Base-by-base conservation (phyloP, 2,329 filamentous ascomycete species). In the Coniochaeta sp. region DNA sequence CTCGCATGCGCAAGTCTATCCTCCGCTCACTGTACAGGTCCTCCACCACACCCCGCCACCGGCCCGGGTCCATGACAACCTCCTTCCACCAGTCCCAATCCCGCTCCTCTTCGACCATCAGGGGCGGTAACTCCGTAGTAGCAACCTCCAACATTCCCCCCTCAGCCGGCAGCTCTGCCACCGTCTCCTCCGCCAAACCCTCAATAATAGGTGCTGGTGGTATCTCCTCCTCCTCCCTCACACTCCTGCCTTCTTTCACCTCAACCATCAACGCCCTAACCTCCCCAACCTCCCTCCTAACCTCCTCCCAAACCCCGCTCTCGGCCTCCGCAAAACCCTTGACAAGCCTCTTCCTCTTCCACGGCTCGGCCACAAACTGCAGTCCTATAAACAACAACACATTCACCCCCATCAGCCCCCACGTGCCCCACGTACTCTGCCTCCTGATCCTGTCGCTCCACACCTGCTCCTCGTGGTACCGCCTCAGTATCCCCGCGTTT, bases 401-500 rank as follows among this genome's bases (percentile, higher is more conserved):
- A 65, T 99, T 99, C 63, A 97, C 82, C 22, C 92, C 92, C 94
- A 99, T 99, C 55, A 99, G 73, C 0, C 92, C 94, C 84, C 95
- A 97, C 0, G 94, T 99, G 31, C 95, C 92, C 94, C 94, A 99
- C 0, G 94, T 99, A 66, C 88, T 94, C 77, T 96, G 96, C 58
- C 94, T 79, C 31, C 94, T 80, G 65, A 99, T 99, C 61, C 95
- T 92, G 67, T 99, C 94, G 64, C 89, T 95, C 94, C 94, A 99
- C 52, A 99, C 95, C 73, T 99, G 94, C 73, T 99, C 94, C 71
- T 99, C 94, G 68, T 99, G 94, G 69, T 99, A 99, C 55, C 95
- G 83, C 55, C 87, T 87, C 49, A 96, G 75, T 60, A 97, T 96
- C 49, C 86, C 84, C 55, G 86, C 84, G 65, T 87, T 92, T 51